Evolutionary conservation across 208 protist genomes (phyloP), one percentile per base, ranked within the genome.

Genomic region (Crithidia brevicula): DNA sequence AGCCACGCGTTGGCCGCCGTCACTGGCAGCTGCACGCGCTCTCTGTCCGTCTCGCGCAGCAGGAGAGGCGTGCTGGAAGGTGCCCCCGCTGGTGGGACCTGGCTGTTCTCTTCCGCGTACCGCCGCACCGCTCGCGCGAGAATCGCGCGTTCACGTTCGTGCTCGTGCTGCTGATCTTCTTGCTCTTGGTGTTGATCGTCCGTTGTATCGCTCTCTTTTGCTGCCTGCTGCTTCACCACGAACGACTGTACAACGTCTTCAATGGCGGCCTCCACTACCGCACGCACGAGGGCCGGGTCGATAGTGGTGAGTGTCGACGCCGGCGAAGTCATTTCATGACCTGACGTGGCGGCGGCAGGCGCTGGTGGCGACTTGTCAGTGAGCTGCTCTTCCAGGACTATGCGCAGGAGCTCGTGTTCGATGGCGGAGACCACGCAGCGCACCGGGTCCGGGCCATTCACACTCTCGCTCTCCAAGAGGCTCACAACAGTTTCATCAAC

Each of bases 341-440:
- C n/a, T n/a, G 16, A 9, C 11, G 22, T 4, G 25, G 23, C 45
- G 3, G 30, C 2, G 45, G 36, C 36, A 22, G 53, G 45, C 7
- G 45, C 22, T 5, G 53, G n/a, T 38, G 49, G 11, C 5, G 15
- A 8, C 30, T 27, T 13, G 1, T 57, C 38, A 1, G 36, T 38
- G 5, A 68, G 69, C 1, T 43, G 38, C 8, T 20, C 43, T 4
- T 49, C 33, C 18, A 74, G 23, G 40, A 68, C 27, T 18, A 68
- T 59, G 3, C 52, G 69, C 51, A 74, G 45, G 30, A 74, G 43
- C 51, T 74, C 69, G 16, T 63, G 52, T 9, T 67, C 69, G 13
- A 74, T 57, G 18, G 61, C 59, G 8, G 50, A 27, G 27, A 74
- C 40, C 23, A 67, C 60, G 18, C 50, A 53, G 25, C 45, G 51